Base-by-base conservation (phyloP, 2,329 filamentous ascomycete species). In the Pyrenophora graminea region DNA sequence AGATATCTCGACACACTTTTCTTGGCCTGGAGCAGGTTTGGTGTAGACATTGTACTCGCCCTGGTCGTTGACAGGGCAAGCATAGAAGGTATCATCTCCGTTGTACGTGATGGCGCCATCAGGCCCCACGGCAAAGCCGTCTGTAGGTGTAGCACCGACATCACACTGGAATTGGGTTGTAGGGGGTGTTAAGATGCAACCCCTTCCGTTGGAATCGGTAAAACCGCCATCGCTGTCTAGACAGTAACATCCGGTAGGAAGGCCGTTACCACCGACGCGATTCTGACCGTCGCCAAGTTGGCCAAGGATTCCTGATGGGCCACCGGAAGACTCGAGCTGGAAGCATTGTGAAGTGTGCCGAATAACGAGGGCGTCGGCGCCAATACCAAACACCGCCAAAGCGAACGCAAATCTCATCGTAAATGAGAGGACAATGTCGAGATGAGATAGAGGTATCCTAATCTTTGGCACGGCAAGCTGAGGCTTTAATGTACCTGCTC, bases 91-190 rank as follows among this genome's bases (percentile, higher is more conserved):
- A 3, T 75, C 69, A 60, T 74, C 78, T 39, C 79, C 80, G 27
- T 82, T 73, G 69, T 80, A 82, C 2, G 75, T 74, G 17, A 89
- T 64, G 6, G 68, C 62, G 30, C 85, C 84, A 52, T 81, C 71
- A 21, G 79, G 79, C 39, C 71, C 76, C 51, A 87, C 76, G 6
- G 75, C 73, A 71, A 87, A 88, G 25, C 84, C 85, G 27, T 76
- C 64, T 19, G 76, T 78, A 8, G 59, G 61, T 10, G 40, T 52
- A 10, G 80, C 80, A 39, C 81, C 80, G 17, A 63, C 57, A 58
- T 88, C 85, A 61, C 86, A 87, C 64, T 87, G 84, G 52, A 84
- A 81, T 40, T 85, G 81, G 23, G 77, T 79, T 1, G 83, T 84
- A 0, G 81, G 79, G 34, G 79, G 76, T 56, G 85, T 87, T 63